phyloP scores from a whole-genome alignment of 768 basidiomycete genomes.

The Boletus subparvulus region DNA sequence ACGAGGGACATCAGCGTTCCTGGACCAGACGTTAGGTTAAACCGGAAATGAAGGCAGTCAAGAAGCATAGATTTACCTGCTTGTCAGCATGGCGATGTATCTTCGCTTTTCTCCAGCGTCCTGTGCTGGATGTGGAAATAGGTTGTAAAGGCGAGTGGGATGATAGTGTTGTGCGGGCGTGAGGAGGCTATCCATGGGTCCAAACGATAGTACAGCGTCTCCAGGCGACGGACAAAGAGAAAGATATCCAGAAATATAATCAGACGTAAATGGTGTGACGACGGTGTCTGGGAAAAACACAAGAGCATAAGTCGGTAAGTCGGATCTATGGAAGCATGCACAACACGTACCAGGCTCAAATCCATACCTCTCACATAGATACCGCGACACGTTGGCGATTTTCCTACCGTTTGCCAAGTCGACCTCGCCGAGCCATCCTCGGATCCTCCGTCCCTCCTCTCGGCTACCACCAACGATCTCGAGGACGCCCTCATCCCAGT shows the following conservation, averaged over 20 bases:
- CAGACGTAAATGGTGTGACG: slow-evolving; percentile 74
- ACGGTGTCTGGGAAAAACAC: slow-evolving; percentile 52
- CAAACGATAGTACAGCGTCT: slow-evolving; percentile 78
- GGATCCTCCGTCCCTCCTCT: slow-evolving; percentile 70
- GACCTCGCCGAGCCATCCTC: slow-evolving; percentile 83
- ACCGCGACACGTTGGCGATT: slow-evolving; percentile 66
- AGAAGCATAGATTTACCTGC: slow-evolving; percentile 47
- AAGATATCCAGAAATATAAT: slow-evolving; percentile 74
- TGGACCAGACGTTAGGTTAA: slow-evolving; percentile 24
- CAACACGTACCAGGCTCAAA: slow-evolving; percentile 65
- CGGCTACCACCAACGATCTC: slow-evolving; percentile 76
- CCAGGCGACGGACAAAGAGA: slow-evolving; percentile 69
- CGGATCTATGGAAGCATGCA: no score
- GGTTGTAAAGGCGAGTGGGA: slow-evolving; percentile 70
- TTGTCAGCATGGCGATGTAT: slow-evolving; percentile 70
- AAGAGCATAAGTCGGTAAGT: background rate
- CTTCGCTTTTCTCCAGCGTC: slow-evolving; percentile 69
- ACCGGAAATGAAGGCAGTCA: background rate
- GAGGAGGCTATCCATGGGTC: slow-evolving; percentile 76
- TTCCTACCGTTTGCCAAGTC: slow-evolving; percentile 64
- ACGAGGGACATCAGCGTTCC: slow-evolving; percentile 83
- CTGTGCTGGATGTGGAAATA: slow-evolving; percentile 82
- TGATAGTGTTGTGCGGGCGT: slow-evolving; percentile 73
- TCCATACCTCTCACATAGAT: slow-evolving; percentile 77
- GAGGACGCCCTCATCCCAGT: slow-evolving; percentile 79